Evolutionary conservation across 2,329 filamentous ascomycete species (phyloP).

Genomic region (Cladosporium sphaerospermum): DNA sequence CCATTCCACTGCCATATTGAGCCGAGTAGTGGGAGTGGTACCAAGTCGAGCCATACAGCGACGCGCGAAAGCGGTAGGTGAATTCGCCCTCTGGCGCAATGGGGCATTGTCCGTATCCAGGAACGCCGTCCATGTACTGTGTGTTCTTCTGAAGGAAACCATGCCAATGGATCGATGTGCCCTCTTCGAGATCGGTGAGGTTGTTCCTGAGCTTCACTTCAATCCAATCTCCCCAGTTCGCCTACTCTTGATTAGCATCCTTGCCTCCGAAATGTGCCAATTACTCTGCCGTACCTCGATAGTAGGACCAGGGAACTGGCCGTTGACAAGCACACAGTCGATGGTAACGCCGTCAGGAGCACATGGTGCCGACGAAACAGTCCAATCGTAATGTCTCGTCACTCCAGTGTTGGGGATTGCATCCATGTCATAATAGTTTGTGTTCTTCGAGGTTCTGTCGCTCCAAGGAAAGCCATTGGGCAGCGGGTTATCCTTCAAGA

Average conservation of each 20-base stretch:
- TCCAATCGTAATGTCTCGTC: conserved; percentile 24
- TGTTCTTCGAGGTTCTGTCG: conserved; percentile 17
- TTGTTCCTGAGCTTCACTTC: conserved; percentile 32
- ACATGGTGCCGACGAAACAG: conserved; percentile 16
- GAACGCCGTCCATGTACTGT: conserved; percentile 36
- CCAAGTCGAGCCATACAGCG: conserved; percentile 30
- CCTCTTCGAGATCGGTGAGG: conserved; percentile 24
- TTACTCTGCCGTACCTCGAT: conserved; percentile 13
- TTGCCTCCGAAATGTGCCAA: too few relatives aligned
- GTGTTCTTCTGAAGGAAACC: conserved; percentile 24
- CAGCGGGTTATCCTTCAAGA: conserved; percentile 15
- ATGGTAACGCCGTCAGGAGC: conserved; percentile 24
- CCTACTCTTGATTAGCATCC: background rate
- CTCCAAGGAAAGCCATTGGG: conserved; percentile 23
- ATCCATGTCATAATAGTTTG: conserved; percentile 22
- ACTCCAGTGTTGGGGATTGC: conserved; percentile 25
- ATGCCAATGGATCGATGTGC: conserved; percentile 42
- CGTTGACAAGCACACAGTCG: conserved; percentile 19
- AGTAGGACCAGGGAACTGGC: conserved; percentile 19
- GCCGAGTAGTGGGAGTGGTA: conserved; percentile 34
- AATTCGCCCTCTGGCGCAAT: conserved; percentile 36
- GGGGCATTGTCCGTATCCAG: conserved; percentile 35
- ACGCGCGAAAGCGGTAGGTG: conserved; percentile 35
- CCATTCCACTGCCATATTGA: conserved; percentile 24
- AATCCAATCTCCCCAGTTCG: conserved; percentile 37